Percentiles rank a stretch among this genome's conserved stretches.
These are phyloP conservation scores for Hypoxylon fuscum DNA, from an alignment of 495 filamentous ascomycete genomes.

Conservation along the genomic window DNA sequence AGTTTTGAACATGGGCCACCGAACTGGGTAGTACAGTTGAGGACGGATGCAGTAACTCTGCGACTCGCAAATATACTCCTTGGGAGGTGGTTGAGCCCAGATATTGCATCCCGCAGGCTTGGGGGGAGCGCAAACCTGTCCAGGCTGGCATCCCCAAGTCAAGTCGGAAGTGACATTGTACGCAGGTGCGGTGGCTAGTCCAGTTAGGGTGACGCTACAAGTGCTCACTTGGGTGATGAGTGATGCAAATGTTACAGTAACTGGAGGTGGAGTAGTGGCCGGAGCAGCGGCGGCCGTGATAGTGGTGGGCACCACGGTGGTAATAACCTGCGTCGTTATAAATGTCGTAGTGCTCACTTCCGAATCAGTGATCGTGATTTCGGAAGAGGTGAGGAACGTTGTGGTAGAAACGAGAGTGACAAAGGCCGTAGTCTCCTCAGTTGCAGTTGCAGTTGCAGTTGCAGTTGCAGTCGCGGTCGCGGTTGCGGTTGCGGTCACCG, in stretches of 20 bases:
- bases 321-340: constrained; percentile 42
- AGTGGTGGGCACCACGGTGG: constrained; percentile 39
- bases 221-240: constrained; percentile 41
- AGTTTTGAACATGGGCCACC: constrained; percentile 56
- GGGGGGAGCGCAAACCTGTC: constrained; percentile 65
- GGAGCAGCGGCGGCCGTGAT: constrained; percentile 27
- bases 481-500: constrained; percentile 36
- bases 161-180: constrained; percentile 44
- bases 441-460: too few species aligned
- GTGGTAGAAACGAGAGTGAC: constrained; percentile 40
- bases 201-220: constrained; percentile 43
- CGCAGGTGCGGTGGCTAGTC: constrained; percentile 18
- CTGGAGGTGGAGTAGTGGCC: constrained; percentile 42
- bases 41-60: constrained; percentile 62
- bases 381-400: constrained; percentile 40
- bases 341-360: constrained; percentile 44
- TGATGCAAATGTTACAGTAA: constrained; percentile 44
- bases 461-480: too few species aligned
- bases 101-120: constrained; percentile 61
- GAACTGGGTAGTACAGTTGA: constrained; percentile 49
- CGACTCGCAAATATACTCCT: constrained; percentile 61
- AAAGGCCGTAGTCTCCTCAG: constrained; percentile 38
- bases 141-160: constrained; percentile 70
- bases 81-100: constrained; percentile 61
- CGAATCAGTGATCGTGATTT: constrained; percentile 43